These are phyloP conservation scores for Stagonosporopsis cucurbitacearum DNA, from an alignment of 2,329 filamentous ascomycete genomes.

Conservation along the genomic window DNA sequence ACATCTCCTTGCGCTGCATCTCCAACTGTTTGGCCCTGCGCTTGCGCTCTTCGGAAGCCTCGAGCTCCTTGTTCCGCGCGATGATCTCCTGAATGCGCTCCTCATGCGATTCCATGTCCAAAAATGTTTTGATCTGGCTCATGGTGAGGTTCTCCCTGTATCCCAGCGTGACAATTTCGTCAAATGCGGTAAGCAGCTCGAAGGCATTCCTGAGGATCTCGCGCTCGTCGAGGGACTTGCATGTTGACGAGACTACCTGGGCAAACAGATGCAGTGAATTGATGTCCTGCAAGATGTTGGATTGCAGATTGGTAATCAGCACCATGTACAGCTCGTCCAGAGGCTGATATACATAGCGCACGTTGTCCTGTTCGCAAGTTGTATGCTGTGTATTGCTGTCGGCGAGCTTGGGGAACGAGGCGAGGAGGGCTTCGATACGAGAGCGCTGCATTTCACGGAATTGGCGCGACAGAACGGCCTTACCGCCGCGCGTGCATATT, in stretches of 20 bases:
- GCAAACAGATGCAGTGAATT: slow-evolving; percentile 97
- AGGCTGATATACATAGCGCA: slow-evolving; percentile 98
- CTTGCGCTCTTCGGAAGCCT: slow-evolving; percentile 97
- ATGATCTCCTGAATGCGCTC: slow-evolving; percentile 88
- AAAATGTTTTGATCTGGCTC: slow-evolving; percentile 97
- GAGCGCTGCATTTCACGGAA: slow-evolving; percentile 98
- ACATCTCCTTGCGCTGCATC: slow-evolving; percentile 96
- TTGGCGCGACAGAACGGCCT: slow-evolving; percentile 96
- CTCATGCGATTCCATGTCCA: slow-evolving; percentile 99
- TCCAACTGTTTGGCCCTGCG: slow-evolving; percentile 98
- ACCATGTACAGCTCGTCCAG: slow-evolving; percentile 99
- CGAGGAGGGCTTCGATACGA: slow-evolving; percentile 92
- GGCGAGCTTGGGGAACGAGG: slow-evolving; percentile 96
- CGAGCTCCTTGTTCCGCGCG: slow-evolving; percentile 91
- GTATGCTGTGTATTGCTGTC: slow-evolving; percentile 97
- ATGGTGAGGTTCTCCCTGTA: slow-evolving; percentile 96
- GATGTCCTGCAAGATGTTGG: slow-evolving; percentile 99
- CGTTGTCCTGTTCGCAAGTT: slow-evolving; percentile 98
- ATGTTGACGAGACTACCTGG: slow-evolving; percentile 95
- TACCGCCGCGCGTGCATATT: slow-evolving; percentile 97
- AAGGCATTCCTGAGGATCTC: slow-evolving; percentile 96
- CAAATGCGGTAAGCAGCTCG: slow-evolving; percentile 93
- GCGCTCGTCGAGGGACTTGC: slow-evolving; percentile 92
- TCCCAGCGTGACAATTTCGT: slow-evolving; percentile 93
- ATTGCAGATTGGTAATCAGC: slow-evolving; percentile 98